phyloP scores from a whole-genome alignment of 345 rosid genomes.

The Rhodamnia argentea region DNA sequence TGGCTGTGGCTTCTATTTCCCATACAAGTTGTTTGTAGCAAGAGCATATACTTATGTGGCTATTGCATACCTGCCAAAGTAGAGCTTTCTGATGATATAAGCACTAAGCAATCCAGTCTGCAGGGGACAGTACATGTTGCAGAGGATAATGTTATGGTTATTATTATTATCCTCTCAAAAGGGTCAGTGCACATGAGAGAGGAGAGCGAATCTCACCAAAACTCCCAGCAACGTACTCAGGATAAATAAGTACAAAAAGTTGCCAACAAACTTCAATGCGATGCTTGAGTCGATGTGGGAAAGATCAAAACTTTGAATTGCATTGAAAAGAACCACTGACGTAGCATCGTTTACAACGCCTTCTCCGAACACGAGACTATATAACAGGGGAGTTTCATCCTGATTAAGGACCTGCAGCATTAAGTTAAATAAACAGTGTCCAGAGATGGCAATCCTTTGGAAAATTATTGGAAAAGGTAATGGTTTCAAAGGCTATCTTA shows the following conservation, averaged over 20 bases:
- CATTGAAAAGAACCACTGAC: conserved; percentile 93
- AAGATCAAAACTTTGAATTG: conserved; percentile 80
- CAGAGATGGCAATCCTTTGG: not conserved
- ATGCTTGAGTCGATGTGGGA: conserved; percentile 42
- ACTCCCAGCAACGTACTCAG: conserved; percentile 78
- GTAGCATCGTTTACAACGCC: conserved; percentile 98
- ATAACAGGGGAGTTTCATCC: conserved; percentile 82
- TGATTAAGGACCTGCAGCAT: conserved; percentile 73
- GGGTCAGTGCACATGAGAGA: not conserved
- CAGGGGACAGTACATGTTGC: conserved; percentile 2
- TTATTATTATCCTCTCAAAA: not conserved
- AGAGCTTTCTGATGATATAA: conserved; percentile 69
- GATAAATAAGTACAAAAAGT: conserved; percentile 64
- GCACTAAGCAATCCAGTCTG: conserved; percentile 96
- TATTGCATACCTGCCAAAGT: conserved; percentile 68
- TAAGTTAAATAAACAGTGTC: not conserved
- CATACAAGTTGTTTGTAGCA: not conserved
- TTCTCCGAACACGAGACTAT: conserved; percentile 93
- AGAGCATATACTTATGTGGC: not conserved
- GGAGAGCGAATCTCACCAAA: conserved; percentile 27
- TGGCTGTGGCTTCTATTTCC: not conserved
- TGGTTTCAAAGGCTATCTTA: conserved; percentile 4
- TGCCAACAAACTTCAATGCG: conserved; percentile 54
- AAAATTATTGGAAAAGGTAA: not conserved
- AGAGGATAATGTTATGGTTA: not conserved